phyloP scores from a whole-genome alignment of 2,329 filamentous ascomycete genomes.

The Alternaria brassicae region DNA sequence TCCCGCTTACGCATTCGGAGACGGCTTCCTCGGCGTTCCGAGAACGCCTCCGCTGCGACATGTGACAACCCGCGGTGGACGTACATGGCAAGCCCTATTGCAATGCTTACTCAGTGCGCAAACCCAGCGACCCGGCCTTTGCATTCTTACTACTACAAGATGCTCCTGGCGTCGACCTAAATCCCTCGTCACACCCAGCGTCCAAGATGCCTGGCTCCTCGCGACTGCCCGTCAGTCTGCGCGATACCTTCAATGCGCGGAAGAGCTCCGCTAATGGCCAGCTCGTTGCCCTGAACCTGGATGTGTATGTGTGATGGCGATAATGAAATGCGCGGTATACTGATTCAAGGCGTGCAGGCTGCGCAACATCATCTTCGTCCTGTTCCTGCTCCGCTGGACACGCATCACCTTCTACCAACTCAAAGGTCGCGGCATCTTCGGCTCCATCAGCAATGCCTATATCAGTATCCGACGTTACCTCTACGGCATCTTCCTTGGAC shows the following conservation, averaged over 20 bases:
- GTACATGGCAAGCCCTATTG: constrained; percentile 5
- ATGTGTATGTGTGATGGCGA: constrained; percentile 63
- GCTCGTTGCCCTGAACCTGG: constrained; percentile 68
- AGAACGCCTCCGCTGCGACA: neutral
- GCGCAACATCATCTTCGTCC: constrained; percentile 85
- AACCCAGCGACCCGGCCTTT: neutral
- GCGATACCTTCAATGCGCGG: constrained; percentile 70
- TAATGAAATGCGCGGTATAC: neutral
- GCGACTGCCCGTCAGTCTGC: constrained; percentile 73
- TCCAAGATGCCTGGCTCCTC: constrained; percentile 63
- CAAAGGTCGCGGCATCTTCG: constrained; percentile 85
- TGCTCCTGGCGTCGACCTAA: neutral
- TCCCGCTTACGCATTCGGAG: neutral
- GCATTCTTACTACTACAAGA: constrained; percentile 1
- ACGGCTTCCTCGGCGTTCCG: constrained; percentile 9
- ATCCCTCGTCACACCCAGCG: neutral
- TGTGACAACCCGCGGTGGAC: constrained; percentile 13
- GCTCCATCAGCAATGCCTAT: constrained; percentile 78
- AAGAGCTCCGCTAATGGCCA: constrained; percentile 62
- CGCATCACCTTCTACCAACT: constrained; percentile 83
- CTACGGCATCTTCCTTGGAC: constrained; percentile 84
- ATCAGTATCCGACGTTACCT: constrained; percentile 71
- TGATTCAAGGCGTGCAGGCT: constrained; percentile 54
- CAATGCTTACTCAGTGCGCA: constrained; percentile 7
- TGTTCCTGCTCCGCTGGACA: constrained; percentile 85